phyloP scores from a whole-genome alignment of 345 rosid species.

The Eucalyptus leucophloia region DNA sequence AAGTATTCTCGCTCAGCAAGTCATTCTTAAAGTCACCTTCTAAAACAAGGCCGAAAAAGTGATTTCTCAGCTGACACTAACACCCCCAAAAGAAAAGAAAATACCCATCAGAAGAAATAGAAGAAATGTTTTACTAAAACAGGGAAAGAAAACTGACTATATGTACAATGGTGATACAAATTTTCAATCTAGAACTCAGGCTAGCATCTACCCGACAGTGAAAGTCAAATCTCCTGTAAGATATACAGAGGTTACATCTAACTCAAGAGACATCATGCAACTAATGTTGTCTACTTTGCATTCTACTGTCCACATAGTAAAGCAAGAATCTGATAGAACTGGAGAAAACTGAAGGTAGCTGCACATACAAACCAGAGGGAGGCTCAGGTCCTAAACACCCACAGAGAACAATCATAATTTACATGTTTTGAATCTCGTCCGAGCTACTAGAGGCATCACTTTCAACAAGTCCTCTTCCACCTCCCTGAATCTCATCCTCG shows the following conservation, averaged over 20 bases:
- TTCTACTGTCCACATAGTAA: neutral
- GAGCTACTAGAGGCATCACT: constrained; percentile 57
- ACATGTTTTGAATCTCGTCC: constrained; percentile 31
- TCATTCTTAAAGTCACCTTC: neutral
- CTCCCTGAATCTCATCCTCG: constrained; percentile 47
- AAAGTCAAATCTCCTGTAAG: neutral
- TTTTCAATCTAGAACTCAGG: neutral
- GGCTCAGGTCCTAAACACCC: neutral
- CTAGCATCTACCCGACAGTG: neutral
- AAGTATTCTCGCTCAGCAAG: neutral
- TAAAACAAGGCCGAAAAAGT: neutral
- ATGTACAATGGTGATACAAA: neutral
- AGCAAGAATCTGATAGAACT: neutral
- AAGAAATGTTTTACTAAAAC: neutral
- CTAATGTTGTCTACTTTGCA: neutral
- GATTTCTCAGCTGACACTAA: neutral
- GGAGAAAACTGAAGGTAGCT: neutral
- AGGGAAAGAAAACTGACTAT: neutral
- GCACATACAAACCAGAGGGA: neutral
- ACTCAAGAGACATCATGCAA: neutral
- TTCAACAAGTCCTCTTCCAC: constrained; percentile 10
- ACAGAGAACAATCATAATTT: neutral
- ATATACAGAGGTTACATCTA: neutral
- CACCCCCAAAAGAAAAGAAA: neutral
- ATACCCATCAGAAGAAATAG: neutral